Percentiles rank a stretch among this genome's conserved stretches.
These are phyloP conservation scores for Hemileccinum rubropunctum DNA, from an alignment of 768 basidiomycete genomes.

Conservation along the genomic window DNA sequence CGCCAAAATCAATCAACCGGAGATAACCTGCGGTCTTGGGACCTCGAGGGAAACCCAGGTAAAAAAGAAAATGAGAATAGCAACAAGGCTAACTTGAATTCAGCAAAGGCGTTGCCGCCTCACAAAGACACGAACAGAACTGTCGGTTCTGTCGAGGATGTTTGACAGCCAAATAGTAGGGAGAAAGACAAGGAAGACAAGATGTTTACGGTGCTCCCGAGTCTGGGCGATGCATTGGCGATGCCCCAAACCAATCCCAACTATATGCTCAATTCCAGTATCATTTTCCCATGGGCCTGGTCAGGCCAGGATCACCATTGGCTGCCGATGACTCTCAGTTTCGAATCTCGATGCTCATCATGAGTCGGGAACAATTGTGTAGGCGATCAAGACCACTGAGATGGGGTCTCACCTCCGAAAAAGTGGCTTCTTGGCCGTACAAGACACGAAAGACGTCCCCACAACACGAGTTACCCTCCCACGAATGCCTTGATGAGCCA, in stretches of 20 bases:
- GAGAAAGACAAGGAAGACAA: conserved; percentile 5
- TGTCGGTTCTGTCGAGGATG: neutral
- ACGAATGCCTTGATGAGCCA: neutral
- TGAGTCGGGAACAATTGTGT: no score
- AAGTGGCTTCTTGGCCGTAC: neutral
- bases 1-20: conserved; percentile 20
- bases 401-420: neutral
- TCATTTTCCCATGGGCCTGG: conserved; percentile 18
- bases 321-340: no score
- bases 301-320: no score
- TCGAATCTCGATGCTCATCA: no score
- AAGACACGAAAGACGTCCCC: neutral
- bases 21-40: conserved; percentile 19
- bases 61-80: conserved; percentile 7
- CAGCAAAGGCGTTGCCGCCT: neutral
- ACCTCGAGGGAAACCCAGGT: conserved; percentile 9
- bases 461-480: neutral
- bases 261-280: conserved; percentile 16
- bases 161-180: neutral
- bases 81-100: conserved; percentile 1
- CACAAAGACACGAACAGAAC: neutral
- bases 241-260: conserved; percentile 17
- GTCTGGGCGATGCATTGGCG: conserved; percentile 15
- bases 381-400: conserved; percentile 3
- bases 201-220: conserved; percentile 2